These are phyloP conservation scores for Hansenula sp. DNA, from an alignment of 1,139 yeast species.

Conservation along the genomic window DNA sequence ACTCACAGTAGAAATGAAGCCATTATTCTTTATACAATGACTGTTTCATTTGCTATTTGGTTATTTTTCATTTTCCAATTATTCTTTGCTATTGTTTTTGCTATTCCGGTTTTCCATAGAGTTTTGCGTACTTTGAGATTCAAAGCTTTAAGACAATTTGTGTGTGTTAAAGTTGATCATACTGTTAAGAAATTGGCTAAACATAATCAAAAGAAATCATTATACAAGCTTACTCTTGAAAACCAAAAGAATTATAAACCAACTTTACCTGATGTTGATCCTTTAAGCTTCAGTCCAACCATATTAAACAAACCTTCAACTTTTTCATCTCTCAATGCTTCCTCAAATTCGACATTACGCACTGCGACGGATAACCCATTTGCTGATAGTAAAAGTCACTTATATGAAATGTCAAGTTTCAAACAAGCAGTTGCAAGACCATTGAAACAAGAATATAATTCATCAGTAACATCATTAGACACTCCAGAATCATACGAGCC, in stretches of 20 bases:
- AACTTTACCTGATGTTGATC: constrained; percentile 16
- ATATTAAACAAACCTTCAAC: neutral
- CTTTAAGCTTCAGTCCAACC: neutral
- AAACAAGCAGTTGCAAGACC: constrained; percentile 9
- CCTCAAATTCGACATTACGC: neutral
- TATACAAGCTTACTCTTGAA: constrained; percentile 20
- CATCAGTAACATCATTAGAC: neutral
- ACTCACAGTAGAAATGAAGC: constrained; percentile 60
- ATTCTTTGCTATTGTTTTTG: constrained; percentile 50
- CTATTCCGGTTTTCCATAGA: constrained; percentile 51
- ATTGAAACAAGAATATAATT: constrained; percentile 5
- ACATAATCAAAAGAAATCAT: constrained; percentile 37
- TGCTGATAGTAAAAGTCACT: constrained; percentile 1
- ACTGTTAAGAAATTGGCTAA: constrained; percentile 49
- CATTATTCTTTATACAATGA: constrained; percentile 68
- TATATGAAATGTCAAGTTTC: constrained; percentile 2
- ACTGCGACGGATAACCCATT: constrained; percentile 5
- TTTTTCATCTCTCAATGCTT: neutral
- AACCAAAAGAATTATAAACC: constrained; percentile 23
- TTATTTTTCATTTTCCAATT: constrained; percentile 62
- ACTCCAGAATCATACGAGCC: neutral
- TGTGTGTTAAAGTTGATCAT: constrained; percentile 52
- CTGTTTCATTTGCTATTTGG: constrained; percentile 75
- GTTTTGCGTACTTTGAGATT: constrained; percentile 35
- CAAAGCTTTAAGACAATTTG: constrained; percentile 50